Percentiles rank a stretch among this genome's conserved stretches.
These are phyloP conservation scores for Cyberlindnera amylophila DNA, from an alignment of 805 yeast genomes.

Conservation along the genomic window DNA sequence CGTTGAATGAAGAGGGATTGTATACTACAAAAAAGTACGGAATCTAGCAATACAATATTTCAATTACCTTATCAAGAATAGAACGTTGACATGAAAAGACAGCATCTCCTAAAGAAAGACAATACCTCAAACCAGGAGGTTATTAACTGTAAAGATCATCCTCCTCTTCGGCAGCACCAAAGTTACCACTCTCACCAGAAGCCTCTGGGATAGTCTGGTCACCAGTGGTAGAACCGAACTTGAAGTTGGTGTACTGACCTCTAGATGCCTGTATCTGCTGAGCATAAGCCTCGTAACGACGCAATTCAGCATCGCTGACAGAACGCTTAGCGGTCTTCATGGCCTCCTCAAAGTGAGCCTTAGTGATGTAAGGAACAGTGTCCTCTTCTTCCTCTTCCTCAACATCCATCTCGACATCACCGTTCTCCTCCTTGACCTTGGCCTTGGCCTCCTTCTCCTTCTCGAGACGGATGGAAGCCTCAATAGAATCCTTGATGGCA, in stretches of 20 bases:
- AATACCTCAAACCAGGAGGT: slow-evolving; percentile 12
- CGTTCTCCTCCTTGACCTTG: slow-evolving; percentile 39
- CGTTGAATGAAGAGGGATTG: slow-evolving; percentile 5
- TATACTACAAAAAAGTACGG: not conserved
- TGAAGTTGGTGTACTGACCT: slow-evolving; percentile 89
- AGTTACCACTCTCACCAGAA: slow-evolving; percentile 40
- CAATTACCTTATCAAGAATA: too few relatives aligned
- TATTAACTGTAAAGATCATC: slow-evolving; percentile 54
- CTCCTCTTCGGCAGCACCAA: slow-evolving; percentile 54
- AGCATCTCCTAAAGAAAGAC: too few relatives aligned
- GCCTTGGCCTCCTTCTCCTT: slow-evolving; percentile 40
- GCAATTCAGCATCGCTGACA: slow-evolving; percentile 93
- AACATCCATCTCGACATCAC: slow-evolving; percentile 46
- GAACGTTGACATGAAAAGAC: too few relatives aligned
- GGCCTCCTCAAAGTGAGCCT: slow-evolving; percentile 96
- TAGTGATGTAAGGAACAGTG: slow-evolving; percentile 93
- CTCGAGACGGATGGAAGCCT: slow-evolving; percentile 58
- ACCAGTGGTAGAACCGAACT: slow-evolving; percentile 49
- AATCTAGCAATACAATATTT: too few relatives aligned
- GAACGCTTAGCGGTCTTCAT: slow-evolving; percentile 99
- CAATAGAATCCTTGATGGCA: slow-evolving; percentile 97
- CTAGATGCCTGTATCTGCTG: slow-evolving; percentile 95
- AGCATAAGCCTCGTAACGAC: slow-evolving; percentile 98
- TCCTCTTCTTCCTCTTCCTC: slow-evolving; percentile 76
- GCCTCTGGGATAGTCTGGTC: slow-evolving; percentile 36